Conservation (phyloP, 441 rosid genomes). For the Erysimum cheiri region DNA sequence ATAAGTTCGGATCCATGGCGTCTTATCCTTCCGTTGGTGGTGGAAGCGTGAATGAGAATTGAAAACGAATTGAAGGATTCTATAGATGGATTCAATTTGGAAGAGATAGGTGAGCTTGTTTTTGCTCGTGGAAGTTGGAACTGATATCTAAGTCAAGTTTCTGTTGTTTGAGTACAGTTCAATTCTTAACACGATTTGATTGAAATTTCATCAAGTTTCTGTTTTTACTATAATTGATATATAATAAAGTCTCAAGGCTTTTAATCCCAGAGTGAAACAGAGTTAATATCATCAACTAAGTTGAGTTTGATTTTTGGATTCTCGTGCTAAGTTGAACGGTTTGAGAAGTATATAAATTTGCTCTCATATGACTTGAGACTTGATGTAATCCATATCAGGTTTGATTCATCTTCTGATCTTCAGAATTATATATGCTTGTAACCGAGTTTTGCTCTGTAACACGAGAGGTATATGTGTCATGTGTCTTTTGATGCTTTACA, state of each 20-base stretch:
- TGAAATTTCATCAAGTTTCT: slow-evolving; percentile 28
- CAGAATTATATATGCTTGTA: not conserved
- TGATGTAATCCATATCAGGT: not conserved
- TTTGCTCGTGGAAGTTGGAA: slow-evolving; percentile 37
- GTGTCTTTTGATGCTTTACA: not conserved
- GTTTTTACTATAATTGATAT: slow-evolving; percentile 29
- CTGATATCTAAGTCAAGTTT: slow-evolving; percentile 26
- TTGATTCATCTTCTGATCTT: not conserved
- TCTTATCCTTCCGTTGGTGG: slow-evolving; percentile 55
- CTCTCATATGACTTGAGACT: not conserved
- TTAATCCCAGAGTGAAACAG: slow-evolving; percentile 1
- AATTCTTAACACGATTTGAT: slow-evolving; percentile 34
- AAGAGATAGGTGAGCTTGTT: slow-evolving; percentile 40
- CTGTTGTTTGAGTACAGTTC: slow-evolving; percentile 33
- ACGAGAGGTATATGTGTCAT: slow-evolving; percentile 2
- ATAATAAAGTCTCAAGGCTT: slow-evolving; percentile 28
- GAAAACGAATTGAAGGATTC: not conserved
- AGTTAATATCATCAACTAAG: slow-evolving; percentile 6
- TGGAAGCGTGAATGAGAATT: slow-evolving; percentile 44
- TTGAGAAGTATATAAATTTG: slow-evolving; percentile 4
- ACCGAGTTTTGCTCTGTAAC: not conserved
- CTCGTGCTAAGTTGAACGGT: slow-evolving; percentile 4
- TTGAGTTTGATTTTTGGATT: not conserved
- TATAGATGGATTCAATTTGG: not conserved
- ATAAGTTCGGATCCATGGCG: slow-evolving; percentile 60